phyloP scores from a whole-genome alignment of 345 rosid species.

The Cardamine chenopodiifolia region DNA sequence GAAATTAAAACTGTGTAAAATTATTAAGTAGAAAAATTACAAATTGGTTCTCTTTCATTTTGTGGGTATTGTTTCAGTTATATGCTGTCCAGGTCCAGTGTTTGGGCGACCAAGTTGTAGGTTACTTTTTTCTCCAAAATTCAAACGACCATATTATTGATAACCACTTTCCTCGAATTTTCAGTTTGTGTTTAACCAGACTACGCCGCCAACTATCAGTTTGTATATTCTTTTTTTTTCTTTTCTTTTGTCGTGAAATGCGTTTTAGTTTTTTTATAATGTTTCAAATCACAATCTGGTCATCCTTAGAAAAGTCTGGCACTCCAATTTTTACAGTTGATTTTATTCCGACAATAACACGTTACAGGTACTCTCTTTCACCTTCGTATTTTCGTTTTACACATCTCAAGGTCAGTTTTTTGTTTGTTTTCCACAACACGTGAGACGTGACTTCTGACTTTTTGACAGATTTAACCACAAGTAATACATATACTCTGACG shows the following conservation, averaged over 20 bases:
- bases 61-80: not conserved
- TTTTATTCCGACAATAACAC: constrained; percentile 11
- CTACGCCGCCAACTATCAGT: constrained; percentile 5
- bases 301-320: constrained; percentile 35
- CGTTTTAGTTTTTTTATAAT: not conserved
- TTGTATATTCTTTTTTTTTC: not conserved
- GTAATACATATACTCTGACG: not conserved
- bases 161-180: constrained; percentile 26
- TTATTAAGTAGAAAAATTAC: not conserved
- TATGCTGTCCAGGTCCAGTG: constrained; percentile 25
- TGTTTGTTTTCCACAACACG: not conserved
- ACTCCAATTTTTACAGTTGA: constrained; percentile 39
- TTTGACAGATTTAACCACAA: not conserved
- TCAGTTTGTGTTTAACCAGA: constrained; percentile 9
- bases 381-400: not conserved
- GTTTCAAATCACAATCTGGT: not conserved
- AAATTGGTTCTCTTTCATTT: not conserved
- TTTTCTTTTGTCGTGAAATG: constrained; percentile 8
- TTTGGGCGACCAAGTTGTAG: constrained; percentile 29
- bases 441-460: constrained; percentile 19
- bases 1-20: not conserved
- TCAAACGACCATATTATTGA: constrained; percentile 1
- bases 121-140: not conserved
- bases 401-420: not conserved
- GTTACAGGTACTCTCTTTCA: not conserved